Evolutionary conservation across 148 eudicot species (phyloP).

Genomic region (Vaccinium corymbosum): DNA sequence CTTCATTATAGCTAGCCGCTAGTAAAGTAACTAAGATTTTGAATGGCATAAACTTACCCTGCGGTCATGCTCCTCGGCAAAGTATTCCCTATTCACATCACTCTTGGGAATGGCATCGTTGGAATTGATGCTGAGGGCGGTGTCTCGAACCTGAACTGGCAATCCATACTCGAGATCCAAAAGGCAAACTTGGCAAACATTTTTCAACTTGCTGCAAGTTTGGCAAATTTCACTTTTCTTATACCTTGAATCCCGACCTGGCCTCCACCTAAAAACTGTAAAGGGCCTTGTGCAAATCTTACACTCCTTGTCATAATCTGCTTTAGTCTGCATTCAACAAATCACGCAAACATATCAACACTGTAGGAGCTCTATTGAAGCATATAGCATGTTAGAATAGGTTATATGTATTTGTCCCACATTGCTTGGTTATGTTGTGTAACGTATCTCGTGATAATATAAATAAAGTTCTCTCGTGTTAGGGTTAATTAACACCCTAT

Average conservation of each 20-base stretch:
- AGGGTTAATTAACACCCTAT: no score
- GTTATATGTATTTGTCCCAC: no score
- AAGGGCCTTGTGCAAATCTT: conserved; percentile 93
- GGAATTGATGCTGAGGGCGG: conserved; percentile 84
- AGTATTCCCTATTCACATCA: conserved; percentile 93
- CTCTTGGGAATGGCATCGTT: conserved; percentile 97
- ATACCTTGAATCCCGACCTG: conserved; percentile 94
- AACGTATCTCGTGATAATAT: no score
- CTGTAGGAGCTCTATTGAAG: background rate
- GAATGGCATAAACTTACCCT: conserved; percentile 50
- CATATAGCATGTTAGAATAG: background rate
- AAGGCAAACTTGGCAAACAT: conserved; percentile 96
- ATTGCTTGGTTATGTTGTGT: no score
- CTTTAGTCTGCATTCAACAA: conserved; percentile 58
- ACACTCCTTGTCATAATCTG: conserved; percentile 89
- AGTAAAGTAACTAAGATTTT: background rate
- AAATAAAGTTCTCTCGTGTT: no score
- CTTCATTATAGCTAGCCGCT: background rate
- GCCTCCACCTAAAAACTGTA: conserved; percentile 98
- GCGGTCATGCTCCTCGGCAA: conserved; percentile 94
- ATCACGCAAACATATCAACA: background rate
- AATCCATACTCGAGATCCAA: conserved; percentile 95
- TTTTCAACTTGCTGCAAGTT: conserved; percentile 91
- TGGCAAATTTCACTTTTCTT: conserved; percentile 90
- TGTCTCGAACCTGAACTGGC: conserved; percentile 95